Conservation (phyloP, 1,284 basidiomycete species). For the Rhodotorula sp. region DNA sequence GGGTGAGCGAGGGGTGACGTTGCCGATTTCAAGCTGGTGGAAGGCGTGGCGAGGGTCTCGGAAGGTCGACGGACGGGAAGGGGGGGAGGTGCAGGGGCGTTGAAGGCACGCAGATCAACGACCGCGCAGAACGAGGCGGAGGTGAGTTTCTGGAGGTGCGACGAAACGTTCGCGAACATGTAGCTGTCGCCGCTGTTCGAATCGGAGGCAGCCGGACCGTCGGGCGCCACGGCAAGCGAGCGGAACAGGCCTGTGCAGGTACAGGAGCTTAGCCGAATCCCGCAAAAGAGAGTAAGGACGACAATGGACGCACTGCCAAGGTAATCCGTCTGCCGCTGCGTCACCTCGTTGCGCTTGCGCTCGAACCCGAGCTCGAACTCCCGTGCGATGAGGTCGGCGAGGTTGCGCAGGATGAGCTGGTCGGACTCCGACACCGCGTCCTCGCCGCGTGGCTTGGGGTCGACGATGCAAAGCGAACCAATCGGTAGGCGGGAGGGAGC, state of each 20-base stretch:
- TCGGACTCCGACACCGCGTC: not conserved
- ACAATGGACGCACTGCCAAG: too few relatives aligned
- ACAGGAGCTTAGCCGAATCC: too few relatives aligned
- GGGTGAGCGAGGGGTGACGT: too few relatives aligned
- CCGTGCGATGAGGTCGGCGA: conserved; percentile 7
- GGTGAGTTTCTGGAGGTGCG: not conserved
- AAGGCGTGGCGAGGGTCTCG: too few relatives aligned
- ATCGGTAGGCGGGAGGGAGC: conserved; percentile 1
- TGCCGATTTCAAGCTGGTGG: too few relatives aligned
- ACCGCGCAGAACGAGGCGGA: conserved; percentile 1
- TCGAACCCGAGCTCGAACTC: conserved; percentile 14
- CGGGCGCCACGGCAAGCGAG: too few relatives aligned
- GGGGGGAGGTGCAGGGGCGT: not conserved
- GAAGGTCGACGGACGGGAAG: not conserved
- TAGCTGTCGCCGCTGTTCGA: not conserved
- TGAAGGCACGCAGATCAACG: conserved; percentile 25
- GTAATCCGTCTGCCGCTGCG: too few relatives aligned
- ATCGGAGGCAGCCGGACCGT: too few relatives aligned
- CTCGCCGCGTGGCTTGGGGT: conserved; percentile 1
- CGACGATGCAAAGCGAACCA: conserved; percentile 25
- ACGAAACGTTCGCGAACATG: not conserved
- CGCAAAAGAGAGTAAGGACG: too few relatives aligned
- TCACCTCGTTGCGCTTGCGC: not conserved
- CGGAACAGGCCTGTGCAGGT: too few relatives aligned
- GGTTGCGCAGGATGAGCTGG: not conserved